These are phyloP conservation scores for Annulohypoxylon truncatum DNA, from an alignment of 2,329 filamentous ascomycete species.

Conservation along the genomic window DNA sequence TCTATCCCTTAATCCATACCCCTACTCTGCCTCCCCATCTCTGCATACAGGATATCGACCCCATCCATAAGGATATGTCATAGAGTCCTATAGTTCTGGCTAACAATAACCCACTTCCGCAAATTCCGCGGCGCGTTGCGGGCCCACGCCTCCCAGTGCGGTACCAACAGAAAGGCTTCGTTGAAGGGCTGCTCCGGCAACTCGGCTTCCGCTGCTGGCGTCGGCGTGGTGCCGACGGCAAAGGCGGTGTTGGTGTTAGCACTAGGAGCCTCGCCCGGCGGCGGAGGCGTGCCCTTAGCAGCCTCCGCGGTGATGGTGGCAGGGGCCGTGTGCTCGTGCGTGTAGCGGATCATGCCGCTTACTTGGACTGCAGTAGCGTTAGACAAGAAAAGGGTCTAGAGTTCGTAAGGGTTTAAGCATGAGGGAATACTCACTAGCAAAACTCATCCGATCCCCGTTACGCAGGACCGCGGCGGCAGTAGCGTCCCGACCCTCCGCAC, in stretches of 20 bases:
- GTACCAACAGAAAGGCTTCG: slow-evolving; percentile 84
- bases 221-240: not conserved
- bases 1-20: not conserved
- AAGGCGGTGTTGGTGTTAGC: not conserved
- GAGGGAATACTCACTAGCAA: slow-evolving; percentile 60
- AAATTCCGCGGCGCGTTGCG: slow-evolving; percentile 64
- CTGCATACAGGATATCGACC: too few relatives aligned
- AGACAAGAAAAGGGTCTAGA: too few relatives aligned
- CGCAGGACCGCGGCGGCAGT: slow-evolving; percentile 22
- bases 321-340: slow-evolving; percentile 62
- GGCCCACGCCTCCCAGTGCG: slow-evolving; percentile 72
- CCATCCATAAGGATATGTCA: too few relatives aligned
- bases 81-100: slow-evolving; percentile 75
- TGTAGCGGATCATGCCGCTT: slow-evolving; percentile 77
- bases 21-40: not conserved
- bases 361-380: slow-evolving; percentile 65
- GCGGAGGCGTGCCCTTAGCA: not conserved
- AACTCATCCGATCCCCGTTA: slow-evolving; percentile 70
- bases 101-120: slow-evolving; percentile 74
- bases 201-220: slow-evolving; percentile 60
- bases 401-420: too few relatives aligned
- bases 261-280: not conserved
- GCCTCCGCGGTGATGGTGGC: slow-evolving; percentile 44
- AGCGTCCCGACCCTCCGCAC: slow-evolving; percentile 39
- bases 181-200: slow-evolving; percentile 73